These are phyloP conservation scores for Mrakia gelida DNA, from an alignment of 768 basidiomycete genomes.

Conservation along the genomic window DNA sequence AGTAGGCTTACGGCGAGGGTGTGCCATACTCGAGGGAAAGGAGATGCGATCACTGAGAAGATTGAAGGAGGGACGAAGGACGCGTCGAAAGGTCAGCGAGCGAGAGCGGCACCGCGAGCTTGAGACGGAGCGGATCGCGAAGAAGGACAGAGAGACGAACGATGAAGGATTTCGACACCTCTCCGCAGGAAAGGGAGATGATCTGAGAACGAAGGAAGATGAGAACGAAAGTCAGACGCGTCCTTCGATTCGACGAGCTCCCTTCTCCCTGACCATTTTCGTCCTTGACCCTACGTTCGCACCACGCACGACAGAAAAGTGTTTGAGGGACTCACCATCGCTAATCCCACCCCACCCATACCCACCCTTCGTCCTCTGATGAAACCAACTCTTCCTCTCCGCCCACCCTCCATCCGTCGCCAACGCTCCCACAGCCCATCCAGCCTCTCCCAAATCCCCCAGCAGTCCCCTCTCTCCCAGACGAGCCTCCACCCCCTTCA, in stretches of 20 bases:
- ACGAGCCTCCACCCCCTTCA: constrained; percentile 66
- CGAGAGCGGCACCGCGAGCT: constrained; percentile 1
- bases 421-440: constrained; percentile 49
- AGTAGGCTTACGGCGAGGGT: constrained; percentile 56
- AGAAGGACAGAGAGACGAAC: constrained; percentile 85
- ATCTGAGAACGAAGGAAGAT: constrained; percentile 43
- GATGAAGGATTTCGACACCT: constrained; percentile 83
- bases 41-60: constrained; percentile 63
- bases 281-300: too few species aligned
- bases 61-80: background rate
- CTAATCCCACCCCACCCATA: constrained; percentile 60
- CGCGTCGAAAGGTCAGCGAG: background rate
- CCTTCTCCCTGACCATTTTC: too few species aligned
- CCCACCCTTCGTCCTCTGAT: constrained; percentile 43
- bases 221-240: background rate
- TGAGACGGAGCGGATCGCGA: constrained; percentile 55
- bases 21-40: constrained; percentile 91
- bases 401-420: background rate
- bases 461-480: constrained; percentile 59
- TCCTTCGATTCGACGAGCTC: background rate
- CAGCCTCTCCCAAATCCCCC: constrained; percentile 36
- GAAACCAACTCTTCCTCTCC: constrained; percentile 58
- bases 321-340: constrained; percentile 52
- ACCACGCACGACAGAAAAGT: too few species aligned
- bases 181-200: constrained; percentile 79